Conservation (phyloP, 1,284 basidiomycete species). For the Sparassis latifolia region DNA sequence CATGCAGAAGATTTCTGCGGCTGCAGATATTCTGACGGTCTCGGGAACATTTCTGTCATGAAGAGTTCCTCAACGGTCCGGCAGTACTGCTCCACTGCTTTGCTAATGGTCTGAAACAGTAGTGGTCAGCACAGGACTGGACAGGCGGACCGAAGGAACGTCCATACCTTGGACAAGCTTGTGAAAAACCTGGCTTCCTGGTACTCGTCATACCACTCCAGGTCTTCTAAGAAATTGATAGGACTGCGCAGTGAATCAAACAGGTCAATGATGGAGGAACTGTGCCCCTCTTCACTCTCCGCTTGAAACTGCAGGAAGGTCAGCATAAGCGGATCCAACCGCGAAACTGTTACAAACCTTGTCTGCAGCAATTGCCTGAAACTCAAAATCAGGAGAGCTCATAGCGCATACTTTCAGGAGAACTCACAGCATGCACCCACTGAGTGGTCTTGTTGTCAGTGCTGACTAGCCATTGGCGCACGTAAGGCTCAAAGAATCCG, state of each 20-base stretch:
- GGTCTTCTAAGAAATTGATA: constrained; percentile 79
- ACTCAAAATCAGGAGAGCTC: neutral
- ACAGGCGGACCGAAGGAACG: neutral
- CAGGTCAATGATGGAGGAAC: constrained; percentile 93
- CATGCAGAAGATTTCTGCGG: constrained; percentile 87
- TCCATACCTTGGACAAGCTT: constrained; percentile 68
- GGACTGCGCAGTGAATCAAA: constrained; percentile 93
- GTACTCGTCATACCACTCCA: constrained; percentile 90
- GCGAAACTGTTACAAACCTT: constrained; percentile 45
- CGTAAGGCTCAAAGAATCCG: constrained; percentile 83
- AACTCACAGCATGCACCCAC: constrained; percentile 86
- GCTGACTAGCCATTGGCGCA: constrained; percentile 85
- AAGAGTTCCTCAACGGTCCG: constrained; percentile 84
- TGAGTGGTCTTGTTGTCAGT: constrained; percentile 88
- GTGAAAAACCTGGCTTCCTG: constrained; percentile 91
- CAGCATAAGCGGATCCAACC: neutral
- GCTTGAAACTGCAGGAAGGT: constrained; percentile 65
- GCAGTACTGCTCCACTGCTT: constrained; percentile 91
- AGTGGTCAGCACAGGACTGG: neutral
- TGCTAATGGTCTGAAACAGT: constrained; percentile 71
- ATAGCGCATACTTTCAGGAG: constrained; percentile 3
- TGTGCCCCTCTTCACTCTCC: constrained; percentile 80
- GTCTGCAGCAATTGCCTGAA: constrained; percentile 79
- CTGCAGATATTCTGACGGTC: constrained; percentile 67
- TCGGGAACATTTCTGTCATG: constrained; percentile 90